A percentile compares a stretch with the other conserved stretches of the same genome.
phyloP scores from a whole-genome alignment of 1,139 yeast genomes.

The Tardiomyces digboiensis region DNA sequence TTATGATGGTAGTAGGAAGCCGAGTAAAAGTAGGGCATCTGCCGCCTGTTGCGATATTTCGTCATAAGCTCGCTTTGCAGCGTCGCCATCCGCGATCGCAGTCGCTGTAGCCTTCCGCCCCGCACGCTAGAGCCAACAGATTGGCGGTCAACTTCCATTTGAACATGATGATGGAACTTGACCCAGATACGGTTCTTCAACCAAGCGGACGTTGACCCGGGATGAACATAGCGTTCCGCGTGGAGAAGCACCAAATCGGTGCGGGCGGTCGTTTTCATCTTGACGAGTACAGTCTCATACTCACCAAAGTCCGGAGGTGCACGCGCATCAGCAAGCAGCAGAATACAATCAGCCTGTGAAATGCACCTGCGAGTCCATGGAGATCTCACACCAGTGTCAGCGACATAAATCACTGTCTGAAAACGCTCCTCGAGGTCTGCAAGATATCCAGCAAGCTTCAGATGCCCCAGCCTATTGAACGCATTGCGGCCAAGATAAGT shows the following conservation, averaged over 20 bases:
- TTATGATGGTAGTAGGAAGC: slow-evolving; percentile 52
- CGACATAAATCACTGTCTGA: slow-evolving; percentile 79
- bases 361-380: slow-evolving; percentile 92
- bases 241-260: slow-evolving; percentile 83
- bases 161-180: slow-evolving; percentile 87
- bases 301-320: slow-evolving; percentile 72
- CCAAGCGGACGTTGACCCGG: slow-evolving; percentile 85
- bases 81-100: slow-evolving; percentile 16
- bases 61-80: slow-evolving; percentile 26
- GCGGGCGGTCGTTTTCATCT: slow-evolving; percentile 76
- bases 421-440: slow-evolving; percentile 87
- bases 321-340: slow-evolving; percentile 38
- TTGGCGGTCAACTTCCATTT: slow-evolving; percentile 20
- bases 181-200: slow-evolving; percentile 82
- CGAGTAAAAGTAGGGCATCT: slow-evolving; percentile 22
- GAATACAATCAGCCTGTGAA: slow-evolving; percentile 88
- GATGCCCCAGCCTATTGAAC: slow-evolving; percentile 75
- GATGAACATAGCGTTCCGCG: slow-evolving; percentile 69
- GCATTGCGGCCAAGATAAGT: slow-evolving; percentile 87
- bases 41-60: slow-evolving; percentile 20
- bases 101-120: background rate
- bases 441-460: slow-evolving; percentile 81
- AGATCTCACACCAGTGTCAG: slow-evolving; percentile 76
- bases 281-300: slow-evolving; percentile 66
- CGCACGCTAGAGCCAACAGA: background rate